Base-by-base conservation (phyloP, 768 basidiomycete genomes). In the Xanthoconium purpureum region DNA sequence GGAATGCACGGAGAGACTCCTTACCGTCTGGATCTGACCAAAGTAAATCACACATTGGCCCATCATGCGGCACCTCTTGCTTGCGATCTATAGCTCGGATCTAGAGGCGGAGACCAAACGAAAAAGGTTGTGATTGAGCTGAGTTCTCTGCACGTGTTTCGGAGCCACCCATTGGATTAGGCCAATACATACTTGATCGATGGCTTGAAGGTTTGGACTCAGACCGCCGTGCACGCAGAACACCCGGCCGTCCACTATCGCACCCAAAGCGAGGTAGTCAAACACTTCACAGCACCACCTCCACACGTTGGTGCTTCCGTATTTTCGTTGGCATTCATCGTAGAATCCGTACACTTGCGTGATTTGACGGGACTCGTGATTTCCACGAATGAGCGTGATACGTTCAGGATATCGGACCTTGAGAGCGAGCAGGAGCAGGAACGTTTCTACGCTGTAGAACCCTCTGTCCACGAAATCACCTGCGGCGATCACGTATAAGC, bases 21-120 rank as follows among this genome's bases (percentile, higher is more conserved):
- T 61, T 54, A 94, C 94, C 95, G 71, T 98, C 96, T 44, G 96
- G 96, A 77, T 98, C 96, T 56, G 95, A 97, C 96, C 96, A 98
- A n/a, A 98, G 78, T 3, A 98, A 78, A 74, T 98, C 96, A 67
- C 96, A 98, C 96, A 98, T 98, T 9, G 94, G 87, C 13, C 96
- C 96, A 68, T 98, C 96, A 71, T 98, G 96, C 29, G 96, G 96
- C 24, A 98, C 96, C 69, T 98, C 96, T 72, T 96, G 94, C 71
- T 95, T 94, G 35, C 96, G 77, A 77, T 98, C 95, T 64, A 98
- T 96, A 37, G 87, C 81, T 49, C 96, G 89, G 63, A 98, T 98
- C 94, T 91, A 70, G 50, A 57, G 45, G 36, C 52, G 58, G 62
- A 51, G 55, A 54, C 50, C 52, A 38, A 52, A 59, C 52, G 30